Percentiles rank a stretch among this genome's conserved stretches.
These are phyloP conservation scores for Musa balbisiana DNA, from an alignment of 202 grass and related monocot genomes.

Conservation along the genomic window DNA sequence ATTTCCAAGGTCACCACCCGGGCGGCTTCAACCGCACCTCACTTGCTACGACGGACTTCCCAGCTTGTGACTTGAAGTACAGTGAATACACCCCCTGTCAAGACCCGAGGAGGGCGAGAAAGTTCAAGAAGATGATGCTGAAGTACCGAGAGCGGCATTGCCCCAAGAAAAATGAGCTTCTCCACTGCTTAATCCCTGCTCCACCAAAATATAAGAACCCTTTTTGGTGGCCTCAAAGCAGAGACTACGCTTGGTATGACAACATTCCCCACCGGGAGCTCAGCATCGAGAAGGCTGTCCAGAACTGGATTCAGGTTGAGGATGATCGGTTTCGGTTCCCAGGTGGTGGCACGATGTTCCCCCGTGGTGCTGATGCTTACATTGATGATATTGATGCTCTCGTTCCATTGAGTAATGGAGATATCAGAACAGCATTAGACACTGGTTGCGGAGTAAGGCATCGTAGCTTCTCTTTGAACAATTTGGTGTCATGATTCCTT, in stretches of 20 bases:
- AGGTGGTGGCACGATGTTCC: conserved; percentile 85
- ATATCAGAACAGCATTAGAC: conserved; percentile 68
- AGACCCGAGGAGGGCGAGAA: conserved; percentile 69
- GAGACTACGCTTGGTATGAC: too few relatives aligned
- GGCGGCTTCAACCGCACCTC: neutral
- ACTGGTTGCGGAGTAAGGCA: conserved; percentile 74
- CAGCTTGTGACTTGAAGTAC: neutral
- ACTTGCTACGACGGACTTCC: neutral
- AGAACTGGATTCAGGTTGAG: conserved; percentile 91
- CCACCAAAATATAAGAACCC: conserved; percentile 71
- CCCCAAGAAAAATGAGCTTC: conserved; percentile 45
- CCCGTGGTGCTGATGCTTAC: conserved; percentile 69
- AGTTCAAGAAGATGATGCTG: conserved; percentile 58
- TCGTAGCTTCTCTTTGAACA: conserved; percentile 8
- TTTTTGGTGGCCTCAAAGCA: conserved; percentile 61
- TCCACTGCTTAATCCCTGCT: conserved; percentile 64
- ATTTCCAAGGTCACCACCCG: neutral
- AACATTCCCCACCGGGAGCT: conserved; percentile 33
- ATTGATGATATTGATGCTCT: conserved; percentile 69
- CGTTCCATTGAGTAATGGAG: conserved; percentile 51
- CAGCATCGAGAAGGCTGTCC: conserved; percentile 9
- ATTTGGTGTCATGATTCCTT: conserved; percentile 1
- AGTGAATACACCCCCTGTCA: conserved; percentile 17
- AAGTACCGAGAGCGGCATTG: conserved; percentile 79
- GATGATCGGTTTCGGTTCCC: conserved; percentile 60